These are phyloP conservation scores for Aspergillus biplanus DNA, from an alignment of 495 filamentous ascomycete species.

Conservation along the genomic window DNA sequence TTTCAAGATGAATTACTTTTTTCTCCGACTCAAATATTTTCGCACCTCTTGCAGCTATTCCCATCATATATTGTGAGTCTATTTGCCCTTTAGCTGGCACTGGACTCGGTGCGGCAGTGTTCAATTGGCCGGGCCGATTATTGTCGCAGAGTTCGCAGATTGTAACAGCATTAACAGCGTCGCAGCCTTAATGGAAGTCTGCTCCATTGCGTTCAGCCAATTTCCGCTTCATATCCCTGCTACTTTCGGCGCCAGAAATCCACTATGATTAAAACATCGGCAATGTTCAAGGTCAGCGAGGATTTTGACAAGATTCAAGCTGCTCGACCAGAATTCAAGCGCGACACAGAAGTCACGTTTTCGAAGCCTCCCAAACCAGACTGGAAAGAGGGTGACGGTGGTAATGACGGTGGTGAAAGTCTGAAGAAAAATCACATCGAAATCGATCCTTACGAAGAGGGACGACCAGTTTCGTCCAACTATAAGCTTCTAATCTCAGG, in stretches of 20 bases:
- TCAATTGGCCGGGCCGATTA: no score
- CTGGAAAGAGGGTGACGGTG: constrained; percentile 81
- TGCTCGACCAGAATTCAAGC: constrained; percentile 68
- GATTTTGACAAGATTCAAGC: constrained; percentile 81
- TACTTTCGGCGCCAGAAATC: constrained; percentile 6
- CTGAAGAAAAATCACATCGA: constrained; percentile 66
- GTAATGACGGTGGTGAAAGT: constrained; percentile 61
- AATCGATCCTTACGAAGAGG: constrained; percentile 80
- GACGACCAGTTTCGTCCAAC: constrained; percentile 70
- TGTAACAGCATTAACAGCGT: constrained; percentile 1
- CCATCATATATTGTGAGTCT: neutral
- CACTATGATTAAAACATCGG: constrained; percentile 26
- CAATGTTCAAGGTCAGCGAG: constrained; percentile 34
- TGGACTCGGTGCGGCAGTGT: neutral
- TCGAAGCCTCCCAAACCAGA: constrained; percentile 73
- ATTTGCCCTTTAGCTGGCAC: neutral
- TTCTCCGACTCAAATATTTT: neutral
- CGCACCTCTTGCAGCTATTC: neutral
- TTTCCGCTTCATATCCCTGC: neutral
- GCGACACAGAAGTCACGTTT: constrained; percentile 54
- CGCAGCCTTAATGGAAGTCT: constrained; percentile 1
- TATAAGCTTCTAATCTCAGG: constrained; percentile 92
- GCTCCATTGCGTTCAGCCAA: neutral
- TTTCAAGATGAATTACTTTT: neutral
- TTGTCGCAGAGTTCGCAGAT: neutral